Percentiles rank a stretch among this genome's conserved stretches.
These are phyloP conservation scores for Penicillium sp. DNA, from an alignment of 2,329 filamentous ascomycete species.

Conservation along the genomic window DNA sequence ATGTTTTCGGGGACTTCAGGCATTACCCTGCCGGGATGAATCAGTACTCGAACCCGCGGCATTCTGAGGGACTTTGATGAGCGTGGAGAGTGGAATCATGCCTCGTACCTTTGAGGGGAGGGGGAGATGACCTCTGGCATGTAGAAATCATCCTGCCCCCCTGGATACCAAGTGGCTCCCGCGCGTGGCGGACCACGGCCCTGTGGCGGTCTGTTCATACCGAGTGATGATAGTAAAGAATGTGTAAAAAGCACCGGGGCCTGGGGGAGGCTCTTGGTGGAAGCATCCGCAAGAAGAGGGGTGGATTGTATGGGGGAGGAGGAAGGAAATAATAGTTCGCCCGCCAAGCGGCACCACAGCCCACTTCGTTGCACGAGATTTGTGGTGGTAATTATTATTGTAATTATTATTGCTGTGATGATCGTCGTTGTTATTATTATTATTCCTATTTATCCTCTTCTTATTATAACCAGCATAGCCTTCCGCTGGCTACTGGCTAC, in stretches of 20 bases:
- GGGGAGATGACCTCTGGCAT: slow-evolving; percentile 72
- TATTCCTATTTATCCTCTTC: too few species aligned
- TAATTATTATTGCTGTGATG: too few species aligned
- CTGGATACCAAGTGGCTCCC: slow-evolving; percentile 70
- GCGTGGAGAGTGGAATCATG: slow-evolving; percentile 9
- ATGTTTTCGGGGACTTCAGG: slow-evolving; percentile 96
- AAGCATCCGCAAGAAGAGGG: slow-evolving; percentile 3
- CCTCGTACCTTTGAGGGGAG: slow-evolving; percentile 68
- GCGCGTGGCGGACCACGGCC: slow-evolving; percentile 48
- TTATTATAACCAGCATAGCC: too few species aligned
- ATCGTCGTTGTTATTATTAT: too few species aligned
- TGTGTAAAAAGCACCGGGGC: slow-evolving; percentile 2
- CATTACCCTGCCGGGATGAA: slow-evolving; percentile 69
- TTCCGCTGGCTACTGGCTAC: too few species aligned
- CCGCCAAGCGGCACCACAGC: not conserved
- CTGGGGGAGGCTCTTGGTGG: slow-evolving; percentile 5
- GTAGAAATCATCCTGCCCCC: slow-evolving; percentile 70
- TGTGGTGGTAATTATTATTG: not conserved
- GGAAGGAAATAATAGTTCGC: slow-evolving; percentile 9
- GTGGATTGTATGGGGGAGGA: not conserved
- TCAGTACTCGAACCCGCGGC: slow-evolving; percentile 27
- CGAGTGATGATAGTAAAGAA: slow-evolving; percentile 15
- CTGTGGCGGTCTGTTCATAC: slow-evolving; percentile 43
- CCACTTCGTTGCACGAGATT: not conserved
- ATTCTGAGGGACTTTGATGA: slow-evolving; percentile 15